phyloP scores from a whole-genome alignment of 805 yeast species.

The Metschnikowia orientalis region DNA sequence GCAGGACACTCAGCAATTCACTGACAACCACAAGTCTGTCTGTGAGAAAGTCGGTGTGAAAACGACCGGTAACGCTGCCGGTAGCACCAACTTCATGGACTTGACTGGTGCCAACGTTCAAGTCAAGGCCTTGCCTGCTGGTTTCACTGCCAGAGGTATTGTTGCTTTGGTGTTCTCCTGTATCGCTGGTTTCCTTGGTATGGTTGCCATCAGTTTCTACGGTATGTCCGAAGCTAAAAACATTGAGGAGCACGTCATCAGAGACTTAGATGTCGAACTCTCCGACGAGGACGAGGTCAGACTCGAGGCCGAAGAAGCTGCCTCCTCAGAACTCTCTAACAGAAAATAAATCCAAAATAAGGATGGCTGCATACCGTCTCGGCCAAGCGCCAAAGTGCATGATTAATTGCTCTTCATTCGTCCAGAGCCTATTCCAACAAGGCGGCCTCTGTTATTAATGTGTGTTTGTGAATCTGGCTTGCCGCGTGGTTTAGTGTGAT shows the following conservation, averaged over 20 bases:
- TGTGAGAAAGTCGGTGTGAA: conserved; percentile 58
- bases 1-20: conserved; percentile 46
- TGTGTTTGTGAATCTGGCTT: too few relatives aligned
- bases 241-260: conserved; percentile 58
- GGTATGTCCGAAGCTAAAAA: conserved; percentile 81
- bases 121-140: conserved; percentile 62
- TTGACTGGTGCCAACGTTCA: conserved; percentile 75
- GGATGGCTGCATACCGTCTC: too few relatives aligned
- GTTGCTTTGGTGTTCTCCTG: conserved; percentile 91
- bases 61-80: conserved; percentile 84
- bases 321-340: conserved; percentile 5
- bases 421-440: too few relatives aligned
- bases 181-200: conserved; percentile 80
- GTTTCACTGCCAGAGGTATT: conserved; percentile 93
- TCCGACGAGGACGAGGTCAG: conserved; percentile 23
- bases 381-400: too few relatives aligned
- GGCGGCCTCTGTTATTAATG: too few relatives aligned
- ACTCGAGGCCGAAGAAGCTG: conserved; percentile 11
- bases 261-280: conserved; percentile 49
- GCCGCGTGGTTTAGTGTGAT: too few relatives aligned
- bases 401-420: too few relatives aligned
- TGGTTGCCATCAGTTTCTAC: conserved; percentile 69
- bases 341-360: conserved; percentile 6
- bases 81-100: conserved; percentile 61
- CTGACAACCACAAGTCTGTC: conserved; percentile 54